Base-by-base conservation (phyloP, 331 rosid genomes). In the Spiraea crenata region DNA sequence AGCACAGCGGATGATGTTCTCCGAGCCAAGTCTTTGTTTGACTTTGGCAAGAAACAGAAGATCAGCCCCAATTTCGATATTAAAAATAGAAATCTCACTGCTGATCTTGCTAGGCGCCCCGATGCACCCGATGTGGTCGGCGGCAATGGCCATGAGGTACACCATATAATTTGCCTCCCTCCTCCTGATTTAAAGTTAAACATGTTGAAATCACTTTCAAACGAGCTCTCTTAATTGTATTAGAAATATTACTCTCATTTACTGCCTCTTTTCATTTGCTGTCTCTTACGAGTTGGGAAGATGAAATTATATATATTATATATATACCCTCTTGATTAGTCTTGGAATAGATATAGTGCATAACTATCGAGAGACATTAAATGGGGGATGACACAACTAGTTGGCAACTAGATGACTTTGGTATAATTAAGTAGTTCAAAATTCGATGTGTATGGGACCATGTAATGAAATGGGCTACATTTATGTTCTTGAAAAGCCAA, bases 121-220 rank as follows among this genome's bases (percentile, higher is more conserved):
- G 90, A 87, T 51, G 88, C 96, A 0, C 96, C 98, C 1, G 96
- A 90, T 60, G 92, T 85, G 0, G 91, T 86, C 57, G 72, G 84
- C 31, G 88, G 80, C 69, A 91, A 88, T 57, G 97, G 96, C 76
- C 99, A 95, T 70, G 99, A 95, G 96, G 99, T 93, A 63, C 9
- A 14, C 31, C 1, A 15, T 46, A 8, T 19, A 41, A 50, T 34
- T 9, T 57, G 0, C 2, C 38, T 57, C 5, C 8, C 39, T 2
- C 41, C 9, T 10, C 8, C 9, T 0, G 25, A 5, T 25, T 25
- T 25, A 25, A 2, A 25, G 2, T 25, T 25, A 2, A 25, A 25
- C 2, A 1, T 25, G 31, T 25, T 25, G 31, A 25, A 25, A 25
- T 25, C 31, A 25, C 31, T 25, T 25, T 2, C 31, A 25, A 25